Evolutionary conservation across 768 basidiomycete species (phyloP), one percentile per base, ranked within the genome.

Genomic region (Psilocybe sp.): DNA sequence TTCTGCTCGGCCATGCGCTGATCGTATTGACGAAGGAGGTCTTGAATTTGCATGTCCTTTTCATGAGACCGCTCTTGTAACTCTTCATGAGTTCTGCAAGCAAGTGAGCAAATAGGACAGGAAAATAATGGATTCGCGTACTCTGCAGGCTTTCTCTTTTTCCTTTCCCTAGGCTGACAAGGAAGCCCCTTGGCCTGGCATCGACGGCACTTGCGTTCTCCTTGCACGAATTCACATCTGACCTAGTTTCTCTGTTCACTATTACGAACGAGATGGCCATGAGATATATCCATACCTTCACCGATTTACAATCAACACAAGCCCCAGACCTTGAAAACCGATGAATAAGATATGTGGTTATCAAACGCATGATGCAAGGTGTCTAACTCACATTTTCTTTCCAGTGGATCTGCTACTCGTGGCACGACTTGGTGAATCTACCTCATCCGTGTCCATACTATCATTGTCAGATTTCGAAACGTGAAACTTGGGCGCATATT

Each of bases 121-220:
- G 34, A 46, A 15, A 39, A 19, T 3, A 18, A 16, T 2, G 31
- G 42, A 18, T 20, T 34, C 5, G 62, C 79, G 47, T 64, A 80
- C 80, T 78, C 78, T 40, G 80, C 80, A 48, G 77, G 66, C 61
- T 80, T 79, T 35, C 81, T 74, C 59, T 79, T 81, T 66, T 83
- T 83, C 47, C 81, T 72, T 39, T 61, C 67, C 36, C 78, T 71
- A 4, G 76, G 61, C 20, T 71, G 60, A 52, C 81, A 83, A 47
- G 69, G 62, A 46, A 77, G 68, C 44, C 73, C 71, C 38, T 75
- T 75, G 23, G 66, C 64, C 47, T 70, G 74, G 51, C 81, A 83
- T 18, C 80, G 66, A 42, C 73, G 69, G 56, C 81, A 83, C 13
- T 64, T 65, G 14, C 55, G 63, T 57, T 78, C 69, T n/a, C 76